These are phyloP conservation scores for Dalbergia cochinchinensis DNA, from an alignment of 306 rosid genomes.

Conservation along the genomic window DNA sequence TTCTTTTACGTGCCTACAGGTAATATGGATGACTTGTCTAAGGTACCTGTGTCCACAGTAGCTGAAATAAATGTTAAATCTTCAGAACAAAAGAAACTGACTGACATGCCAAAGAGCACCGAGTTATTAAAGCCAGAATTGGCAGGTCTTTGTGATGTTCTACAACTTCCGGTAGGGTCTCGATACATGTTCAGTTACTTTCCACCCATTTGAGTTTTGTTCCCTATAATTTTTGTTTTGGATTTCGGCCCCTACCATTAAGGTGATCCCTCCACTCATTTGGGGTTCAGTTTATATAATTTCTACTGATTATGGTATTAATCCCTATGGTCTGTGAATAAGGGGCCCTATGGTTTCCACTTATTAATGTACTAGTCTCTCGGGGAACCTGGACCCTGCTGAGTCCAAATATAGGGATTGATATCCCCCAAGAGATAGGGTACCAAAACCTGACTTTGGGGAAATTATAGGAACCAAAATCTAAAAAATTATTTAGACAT, in stretches of 20 bases:
- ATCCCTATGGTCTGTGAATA: no score
- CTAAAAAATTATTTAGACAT: neutral
- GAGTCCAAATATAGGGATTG: neutral
- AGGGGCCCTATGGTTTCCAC: neutral
- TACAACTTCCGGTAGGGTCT: conserved; percentile 67
- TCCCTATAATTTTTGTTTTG: neutral
- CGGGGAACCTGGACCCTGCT: neutral
- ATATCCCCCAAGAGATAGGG: neutral
- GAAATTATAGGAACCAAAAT: neutral
- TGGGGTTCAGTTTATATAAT: neutral
- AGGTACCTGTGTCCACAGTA: conserved; percentile 31
- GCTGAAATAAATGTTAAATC: conserved; percentile 45
- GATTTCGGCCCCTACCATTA: neutral
- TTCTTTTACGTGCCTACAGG: conserved; percentile 38
- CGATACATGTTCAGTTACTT: neutral
- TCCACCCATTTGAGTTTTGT: neutral
- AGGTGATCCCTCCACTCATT: neutral
- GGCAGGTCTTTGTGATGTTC: conserved; percentile 65
- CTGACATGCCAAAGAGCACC: conserved; percentile 56
- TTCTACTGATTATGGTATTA: neutral
- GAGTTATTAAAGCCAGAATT: conserved; percentile 57
- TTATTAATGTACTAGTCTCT: neutral
- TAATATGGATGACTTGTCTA: conserved; percentile 22
- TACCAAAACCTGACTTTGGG: neutral
- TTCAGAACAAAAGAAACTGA: conserved; percentile 47